phyloP scores from a whole-genome alignment of 108 stramenopile genomes.

The Conticribra weissflogii region DNA sequence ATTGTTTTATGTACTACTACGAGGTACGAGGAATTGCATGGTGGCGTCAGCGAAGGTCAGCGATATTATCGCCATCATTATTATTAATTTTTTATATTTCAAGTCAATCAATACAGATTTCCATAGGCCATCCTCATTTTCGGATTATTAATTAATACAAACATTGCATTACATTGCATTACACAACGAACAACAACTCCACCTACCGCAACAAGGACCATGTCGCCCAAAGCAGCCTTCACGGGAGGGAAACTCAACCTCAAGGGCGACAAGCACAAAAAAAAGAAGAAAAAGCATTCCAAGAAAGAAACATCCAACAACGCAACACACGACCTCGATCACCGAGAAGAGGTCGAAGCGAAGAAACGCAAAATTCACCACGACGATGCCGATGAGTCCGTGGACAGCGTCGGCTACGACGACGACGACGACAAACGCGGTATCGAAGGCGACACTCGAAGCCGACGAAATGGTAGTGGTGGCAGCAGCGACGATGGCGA shows the following conservation, averaged over 20 bases:
- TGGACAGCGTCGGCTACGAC: slow-evolving; percentile 2
- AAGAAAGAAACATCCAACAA: slow-evolving; percentile 1
- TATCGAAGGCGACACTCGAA: not conserved
- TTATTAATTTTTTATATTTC: too few relatives aligned
- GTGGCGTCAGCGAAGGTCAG: too few relatives aligned
- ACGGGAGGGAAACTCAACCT: slow-evolving; percentile 39
- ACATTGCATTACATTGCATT: too few relatives aligned
- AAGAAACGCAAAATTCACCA: not conserved
- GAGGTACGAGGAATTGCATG: too few relatives aligned
- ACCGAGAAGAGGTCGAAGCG: slow-evolving; percentile 10
- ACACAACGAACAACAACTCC: too few relatives aligned
- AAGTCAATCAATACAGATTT: too few relatives aligned
- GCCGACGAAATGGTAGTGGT: not conserved
- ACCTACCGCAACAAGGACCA: slow-evolving; percentile 7
- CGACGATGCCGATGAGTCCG: not conserved
- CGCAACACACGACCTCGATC: too few relatives aligned
- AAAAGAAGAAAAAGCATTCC: slow-evolving; percentile 25
- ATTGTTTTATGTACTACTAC: too few relatives aligned
- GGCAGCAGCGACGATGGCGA: too few relatives aligned
- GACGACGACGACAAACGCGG: not conserved
- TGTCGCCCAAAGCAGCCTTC: slow-evolving; percentile 22
- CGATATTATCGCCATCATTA: too few relatives aligned
- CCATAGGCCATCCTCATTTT: too few relatives aligned
- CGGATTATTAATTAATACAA: too few relatives aligned
- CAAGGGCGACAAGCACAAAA: slow-evolving; percentile 44